Base-by-base conservation (phyloP, 805 yeast genomes). In the Lachancea meyersii region DNA sequence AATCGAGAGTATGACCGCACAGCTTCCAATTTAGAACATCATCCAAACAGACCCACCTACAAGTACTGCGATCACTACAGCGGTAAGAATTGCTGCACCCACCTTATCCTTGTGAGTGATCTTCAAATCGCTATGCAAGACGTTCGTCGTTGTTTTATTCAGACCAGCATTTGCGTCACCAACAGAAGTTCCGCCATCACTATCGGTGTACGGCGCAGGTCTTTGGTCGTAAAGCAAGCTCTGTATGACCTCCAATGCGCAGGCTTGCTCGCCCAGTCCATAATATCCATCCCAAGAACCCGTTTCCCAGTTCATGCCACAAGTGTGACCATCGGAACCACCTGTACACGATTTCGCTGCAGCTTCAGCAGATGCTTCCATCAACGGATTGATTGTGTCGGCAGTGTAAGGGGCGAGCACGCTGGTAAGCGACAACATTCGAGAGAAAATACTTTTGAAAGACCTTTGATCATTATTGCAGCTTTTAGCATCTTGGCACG, bases 81-180 rank as follows among this genome's bases (percentile, higher is more conserved):
- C 94, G 0, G 98, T 91, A 33, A 86, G 62, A 18, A 89, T 69
- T 37, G 94, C 95, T 1, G 97, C 96, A 38, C 97, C 97, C 1
- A 87, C 96, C 53, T 73, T 76, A 57, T 86, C 96, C 46, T 76
- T 78, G 0, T 68, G 61, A 1, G 77, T 68, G 33, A 88, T 77
- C 1, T 60, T 65, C 37, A 81, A 60, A 31, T 54, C 46, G 40
- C 54, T 54, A 50, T 51, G 52, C 46, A 53, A 32, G 46, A 72
- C 72, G 24, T 67, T 60, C 5, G 67, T 49, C 14, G 71, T 64
- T 1, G 61, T 62, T 2, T 74, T 51, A 47, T 64, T 57, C 6
- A 73, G 59, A 38, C 80, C 82, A 7, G 75, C 77, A 33, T 71
- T 64, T 3, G 76, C 72, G 48, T 78, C 69, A 48, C 86, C 82